Conservation (phyloP, 371 early-diverging fungal species). For the Dinochytrium kinnereticum region DNA sequence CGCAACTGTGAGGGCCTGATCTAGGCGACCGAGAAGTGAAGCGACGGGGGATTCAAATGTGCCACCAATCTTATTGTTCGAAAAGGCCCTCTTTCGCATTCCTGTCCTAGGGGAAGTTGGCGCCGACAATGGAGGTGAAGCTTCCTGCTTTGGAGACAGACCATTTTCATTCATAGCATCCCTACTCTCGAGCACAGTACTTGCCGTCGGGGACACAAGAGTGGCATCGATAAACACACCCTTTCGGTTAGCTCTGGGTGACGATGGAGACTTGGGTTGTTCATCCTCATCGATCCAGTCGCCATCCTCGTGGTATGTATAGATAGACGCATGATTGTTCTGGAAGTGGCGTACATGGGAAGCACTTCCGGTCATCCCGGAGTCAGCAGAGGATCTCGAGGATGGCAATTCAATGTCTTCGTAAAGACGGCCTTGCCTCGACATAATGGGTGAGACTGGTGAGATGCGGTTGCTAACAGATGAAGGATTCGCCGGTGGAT, state of each 20-base stretch:
- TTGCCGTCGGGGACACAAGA: background rate
- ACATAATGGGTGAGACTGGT: no score
- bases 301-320: background rate
- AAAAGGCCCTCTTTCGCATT: background rate
- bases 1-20: slow-evolving; percentile 1
- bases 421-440: background rate
- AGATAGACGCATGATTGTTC: background rate
- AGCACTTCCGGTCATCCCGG: background rate
- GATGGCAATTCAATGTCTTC: no score
- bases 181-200: background rate
- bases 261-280: background rate
- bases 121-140: background rate
- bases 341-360: background rate
- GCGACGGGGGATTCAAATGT: slow-evolving; percentile 10
- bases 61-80: background rate
- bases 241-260: background rate
- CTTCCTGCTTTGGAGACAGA: background rate
- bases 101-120: background rate
- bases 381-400: background rate
- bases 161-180: background rate
- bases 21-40: slow-evolving; percentile 6
- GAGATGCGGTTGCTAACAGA: no score
- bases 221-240: background rate
- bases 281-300: background rate
- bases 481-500: background rate